Evolutionary conservation across 495 filamentous ascomycete species (phyloP), one percentile per base, ranked within the genome.

Genomic region (Penicillium coprophilum): DNA sequence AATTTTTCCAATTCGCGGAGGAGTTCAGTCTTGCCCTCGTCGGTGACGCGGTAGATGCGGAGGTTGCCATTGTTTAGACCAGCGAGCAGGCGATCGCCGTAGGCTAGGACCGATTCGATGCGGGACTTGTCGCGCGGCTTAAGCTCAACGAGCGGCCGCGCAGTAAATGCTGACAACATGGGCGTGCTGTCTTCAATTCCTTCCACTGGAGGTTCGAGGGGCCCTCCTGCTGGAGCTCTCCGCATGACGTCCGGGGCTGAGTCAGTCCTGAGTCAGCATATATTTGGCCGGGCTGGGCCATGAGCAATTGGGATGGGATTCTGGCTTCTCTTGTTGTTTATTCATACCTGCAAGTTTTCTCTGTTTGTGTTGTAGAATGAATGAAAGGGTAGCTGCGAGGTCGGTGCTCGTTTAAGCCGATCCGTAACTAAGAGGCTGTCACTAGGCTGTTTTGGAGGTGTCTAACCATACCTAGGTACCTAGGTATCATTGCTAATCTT

Each of bases 81-180:
- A 46, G 96, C 90, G 39, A 97, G 85, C 21, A 99, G 80, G 49
- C 92, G 84, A 64, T 97, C 93, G 59, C 91, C 91, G 74, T 96
- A 91, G 58, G 94, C 89, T 36, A 97, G 81, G 54, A 97, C 87
- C 6, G 89, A 90, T 72, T 97, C 93, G 70, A 99, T 96, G 80
- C 85, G 90, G 46, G 89, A 95, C 76, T 92, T 96, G 81, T 97
- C 94, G 66, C 91, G 86, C 66, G 85, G 85, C 75, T 88, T 92
- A 58, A 99, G 87, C 87, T 99, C 94, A 79, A 97, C 87, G 65
- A 97, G 89, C 59, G 95, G 89, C 68, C 89, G 89, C 80, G 94
- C 91, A 61, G 87, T 93, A 77, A 99, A 98, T 71, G 95, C 93
- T 76, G 94, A 96, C 73, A 97, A 86, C 94, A 98, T 98, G 56